Percentiles rank a stretch among this genome's conserved stretches.
Conservation (phyloP, 768 basidiomycete genomes). For the Macrolepiota albuminosa region DNA sequence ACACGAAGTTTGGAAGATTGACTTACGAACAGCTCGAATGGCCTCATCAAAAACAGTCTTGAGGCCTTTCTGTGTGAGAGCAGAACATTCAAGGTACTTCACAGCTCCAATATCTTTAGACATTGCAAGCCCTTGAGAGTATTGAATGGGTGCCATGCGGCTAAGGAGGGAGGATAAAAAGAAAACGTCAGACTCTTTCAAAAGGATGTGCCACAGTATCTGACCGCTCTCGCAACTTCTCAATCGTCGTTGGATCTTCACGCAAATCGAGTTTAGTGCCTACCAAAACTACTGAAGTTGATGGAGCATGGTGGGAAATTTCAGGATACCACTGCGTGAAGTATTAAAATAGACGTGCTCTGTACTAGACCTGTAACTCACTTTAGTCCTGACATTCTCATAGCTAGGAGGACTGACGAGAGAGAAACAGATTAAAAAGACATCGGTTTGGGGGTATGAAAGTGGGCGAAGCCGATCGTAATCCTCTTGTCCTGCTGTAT, state of each 20-base stretch:
- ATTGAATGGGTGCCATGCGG: slow-evolving; percentile 93
- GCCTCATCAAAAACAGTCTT: slow-evolving; percentile 99
- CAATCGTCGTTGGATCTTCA: slow-evolving; percentile 89
- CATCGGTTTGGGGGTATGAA: slow-evolving; percentile 98
- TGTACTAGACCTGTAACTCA: slow-evolving; percentile 26
- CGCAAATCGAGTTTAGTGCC: slow-evolving; percentile 98
- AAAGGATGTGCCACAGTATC: background rate
- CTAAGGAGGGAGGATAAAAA: slow-evolving; percentile 29
- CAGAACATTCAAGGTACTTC: slow-evolving; percentile 94
- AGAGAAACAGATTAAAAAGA: slow-evolving; percentile 99
- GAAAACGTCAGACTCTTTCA: background rate
- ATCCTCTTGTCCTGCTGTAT: slow-evolving; percentile 99
- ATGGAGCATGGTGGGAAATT: slow-evolving; percentile 95
- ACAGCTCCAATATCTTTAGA: slow-evolving; percentile 93
- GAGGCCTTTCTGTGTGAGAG: slow-evolving; percentile 95
- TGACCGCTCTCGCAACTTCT: slow-evolving; percentile 89
- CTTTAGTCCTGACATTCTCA: slow-evolving; percentile 98
- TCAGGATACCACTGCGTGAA: slow-evolving; percentile 85
- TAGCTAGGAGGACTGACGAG: slow-evolving; percentile 97
- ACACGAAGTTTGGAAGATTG: background rate
- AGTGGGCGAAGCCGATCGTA: slow-evolving; percentile 96
- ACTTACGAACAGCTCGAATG: slow-evolving; percentile 92
- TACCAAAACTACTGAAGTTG: slow-evolving; percentile 88
- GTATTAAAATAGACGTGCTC: slow-evolving; percentile 10
- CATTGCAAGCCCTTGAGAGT: slow-evolving; percentile 87